Conservation (phyloP, 2,329 filamentous ascomycete species). For the Ilyonectria mors-panacis region DNA sequence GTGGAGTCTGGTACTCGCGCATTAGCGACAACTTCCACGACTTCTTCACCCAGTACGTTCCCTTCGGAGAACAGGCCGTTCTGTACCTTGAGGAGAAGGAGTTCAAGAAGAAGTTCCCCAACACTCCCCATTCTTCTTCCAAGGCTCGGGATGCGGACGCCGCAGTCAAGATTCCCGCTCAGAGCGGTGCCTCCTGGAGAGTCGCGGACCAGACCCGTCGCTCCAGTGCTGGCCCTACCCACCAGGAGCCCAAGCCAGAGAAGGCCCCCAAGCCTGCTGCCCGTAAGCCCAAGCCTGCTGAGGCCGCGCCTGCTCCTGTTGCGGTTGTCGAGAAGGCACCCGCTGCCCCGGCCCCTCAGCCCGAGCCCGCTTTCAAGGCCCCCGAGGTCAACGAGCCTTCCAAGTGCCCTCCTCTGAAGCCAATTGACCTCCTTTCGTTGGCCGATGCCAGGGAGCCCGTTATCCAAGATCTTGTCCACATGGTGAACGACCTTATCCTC, state of each 20-base stretch:
- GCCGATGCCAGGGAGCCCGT: constrained; percentile 85
- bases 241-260: constrained; percentile 48
- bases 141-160: constrained; percentile 70
- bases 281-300: constrained; percentile 46
- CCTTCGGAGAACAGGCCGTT: constrained; percentile 94
- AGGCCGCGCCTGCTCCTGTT: constrained; percentile 44
- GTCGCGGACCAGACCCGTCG: constrained; percentile 77
- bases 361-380: constrained; percentile 60
- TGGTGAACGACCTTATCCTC: constrained; percentile 95
- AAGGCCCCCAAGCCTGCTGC: constrained; percentile 51
- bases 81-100: constrained; percentile 96
- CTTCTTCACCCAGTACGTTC: constrained; percentile 97
- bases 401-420: constrained; percentile 73
- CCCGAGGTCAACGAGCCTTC: constrained; percentile 79
- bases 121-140: constrained; percentile 61
- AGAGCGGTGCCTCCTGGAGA: constrained; percentile 88
- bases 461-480: constrained; percentile 93
- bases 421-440: constrained; percentile 84
- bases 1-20: constrained; percentile 92
- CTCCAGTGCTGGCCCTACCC: constrained; percentile 67
- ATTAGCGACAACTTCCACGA: constrained; percentile 99
- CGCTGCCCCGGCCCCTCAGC: constrained; percentile 43
- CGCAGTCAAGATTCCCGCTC: constrained; percentile 85
- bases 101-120: constrained; percentile 87
- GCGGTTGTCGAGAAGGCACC: constrained; percentile 53